Base-by-base conservation (phyloP, 257 asterid genomes). In the Fraxinus anomala region DNA sequence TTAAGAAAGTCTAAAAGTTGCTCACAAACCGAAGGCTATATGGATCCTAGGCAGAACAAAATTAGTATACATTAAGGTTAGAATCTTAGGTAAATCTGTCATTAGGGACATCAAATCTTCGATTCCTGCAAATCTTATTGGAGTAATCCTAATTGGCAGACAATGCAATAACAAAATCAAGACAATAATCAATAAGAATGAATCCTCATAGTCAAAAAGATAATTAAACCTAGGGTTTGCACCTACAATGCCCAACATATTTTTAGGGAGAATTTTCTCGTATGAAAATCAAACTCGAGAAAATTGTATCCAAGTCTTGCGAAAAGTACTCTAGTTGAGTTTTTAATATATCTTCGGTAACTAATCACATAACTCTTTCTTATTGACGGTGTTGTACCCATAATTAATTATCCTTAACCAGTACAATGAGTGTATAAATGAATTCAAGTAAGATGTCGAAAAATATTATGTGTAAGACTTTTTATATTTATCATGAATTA, bases 161-260 rank as follows among this genome's bases (percentile, higher is more conserved):
- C 85, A 82, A 23, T 24, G 39, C 65, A 56, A 70, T 77, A 42
- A 61, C 31, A 61, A 23, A 61, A 23, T 61, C 11, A 61, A 61
- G 68, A 61, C 68, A 61, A 40, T 2, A 61, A 61, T 23, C 68
- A 54, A 77, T 70, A 73, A 59, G 77, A 56, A 61, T 14, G 24
- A 33, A 69, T 66, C 49, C 49, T 11, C 49, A 71, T 70, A 26
- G 14, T 63, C 34, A 42, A 74, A 67, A 24, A 21, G 36, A 34
- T 47, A 66, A 81, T 16, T 49, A 61, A 70, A 67, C 76, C 47
- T 73, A 78, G 70, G 83, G 73, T 77, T 77, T 85, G 86, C 73
- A 77, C 86, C 86, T 72, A 85, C 68, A 26, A 37, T 54, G 36
- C 40, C 73, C 70, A 76, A 80, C 88, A 82, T n/a, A 68, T 77